Base-by-base conservation (phyloP, 306 rosid genomes). In the Gynostemma pentaphyllum region DNA sequence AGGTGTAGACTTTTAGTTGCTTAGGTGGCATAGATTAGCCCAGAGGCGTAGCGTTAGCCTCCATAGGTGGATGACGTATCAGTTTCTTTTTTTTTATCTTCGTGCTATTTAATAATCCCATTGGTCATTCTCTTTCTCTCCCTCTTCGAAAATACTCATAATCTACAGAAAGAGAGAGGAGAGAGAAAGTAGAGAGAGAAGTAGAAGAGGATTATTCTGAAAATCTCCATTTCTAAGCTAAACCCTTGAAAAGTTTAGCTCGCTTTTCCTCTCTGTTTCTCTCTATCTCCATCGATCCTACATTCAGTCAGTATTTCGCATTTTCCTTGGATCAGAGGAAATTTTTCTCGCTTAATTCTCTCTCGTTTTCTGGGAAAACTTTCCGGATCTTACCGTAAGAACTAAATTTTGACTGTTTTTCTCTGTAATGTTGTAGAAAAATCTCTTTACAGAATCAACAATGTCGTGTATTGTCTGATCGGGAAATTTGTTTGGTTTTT, bases 351-450 rank as follows among this genome's bases (percentile, higher is more conserved):
- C 37, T 11, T 52, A 18, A 18, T 21, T 36, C 64, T 59, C 47
- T 59, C 46, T 37, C 64, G 21, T 39, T 24, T 61, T 61, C 66
- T 46, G 23, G 50, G 50, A 22, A 61, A 61, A 24, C 36, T 61
- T 41, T 61, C 22, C 50, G 66, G 66, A 61, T 61, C 66, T 61
- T 41, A 8, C 36, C 34, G 66, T 61, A 61, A 61, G 66, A 61
- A 40, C 16, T 15, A 0, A 61, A 41, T 24, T 23, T 14, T 41
- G n/a, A n/a, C 37, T 23, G 5, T 9, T 1, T 61, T 36, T 40
- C 16, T 24, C 7, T 12, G 7, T 39, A 22, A n/a, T 4, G 5
- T 4, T 22, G 59, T 13, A 5, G 2, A 27, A 52, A 5, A 2
- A 52, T 50, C 36, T 52, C 59, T 27, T 24, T 24, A n/a, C n/a